Evolutionary conservation across 1,284 basidiomycete genomes (phyloP), one percentile per base, ranked within the genome.

Genomic region (Cryptococcus sp.): DNA sequence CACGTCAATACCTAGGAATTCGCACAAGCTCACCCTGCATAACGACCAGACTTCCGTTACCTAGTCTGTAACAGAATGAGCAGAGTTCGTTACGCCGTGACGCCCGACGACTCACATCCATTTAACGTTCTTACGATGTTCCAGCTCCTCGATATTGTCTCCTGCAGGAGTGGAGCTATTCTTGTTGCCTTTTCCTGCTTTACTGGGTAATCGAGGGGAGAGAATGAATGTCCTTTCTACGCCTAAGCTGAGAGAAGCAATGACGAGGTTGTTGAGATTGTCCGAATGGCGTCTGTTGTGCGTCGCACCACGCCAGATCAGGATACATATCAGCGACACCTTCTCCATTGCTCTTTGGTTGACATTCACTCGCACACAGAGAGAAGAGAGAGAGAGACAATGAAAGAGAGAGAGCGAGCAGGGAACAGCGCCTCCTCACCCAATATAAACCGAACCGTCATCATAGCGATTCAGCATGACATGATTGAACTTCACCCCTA

Each of bases 391-490:
- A 35, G 30, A 35, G 5, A 35, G 30, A 35, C 30, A 25, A 6
- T 25, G 30, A 35, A 8, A 35, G 7, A 35, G 2, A 13, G 2
- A 10, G 5, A 13, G 30, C 4, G 30, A 35, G 30, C 7, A 13
- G 10, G 2, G 30, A 13, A 13, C 5, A 35, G 30, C 13, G 30
- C 30, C 13, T 35, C 13, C 73, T 55, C 47, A 78, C 79, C 80
- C 81, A 23, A 83, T 83, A 56, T 82, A 80, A 13, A 82, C 76
- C 16, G 50, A 54, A 2, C 83, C 83, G 62, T 81, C 75, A 51
- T 81, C 81, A 64, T 84, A 84, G 20, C 73, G 68, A 57, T 84
- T 84, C 62, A 83, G 69, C 82, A 84, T 81, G 58, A 77, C 76
- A 61, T 83, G 82, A 54, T 84, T 83, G 73, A 84, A 84, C 25